These are phyloP conservation scores for Rhynchosporium agropyri DNA, from an alignment of 2,329 filamentous ascomycete species.

Conservation along the genomic window DNA sequence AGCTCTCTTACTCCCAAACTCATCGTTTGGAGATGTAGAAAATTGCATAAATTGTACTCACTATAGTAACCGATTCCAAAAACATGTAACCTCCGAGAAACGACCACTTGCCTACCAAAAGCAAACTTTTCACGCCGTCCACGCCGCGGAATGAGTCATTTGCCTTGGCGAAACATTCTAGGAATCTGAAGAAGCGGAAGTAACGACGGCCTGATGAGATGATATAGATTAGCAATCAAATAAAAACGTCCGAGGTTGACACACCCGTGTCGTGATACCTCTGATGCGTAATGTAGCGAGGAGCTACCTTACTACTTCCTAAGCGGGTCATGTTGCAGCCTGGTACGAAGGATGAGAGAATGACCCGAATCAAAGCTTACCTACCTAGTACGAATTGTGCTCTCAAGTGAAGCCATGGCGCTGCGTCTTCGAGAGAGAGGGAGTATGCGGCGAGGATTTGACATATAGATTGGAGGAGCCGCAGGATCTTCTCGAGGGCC, in stretches of 20 bases:
- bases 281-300: background rate
- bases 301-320: background rate
- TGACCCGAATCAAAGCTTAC: constrained; percentile 19
- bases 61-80: constrained; percentile 65
- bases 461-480: constrained; percentile 56
- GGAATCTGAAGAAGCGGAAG: constrained; percentile 69
- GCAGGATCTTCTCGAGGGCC: constrained; percentile 63
- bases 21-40: no score
- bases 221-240: background rate
- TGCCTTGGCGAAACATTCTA: constrained; percentile 59
- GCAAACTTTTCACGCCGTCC: background rate
- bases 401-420: constrained; percentile 45
- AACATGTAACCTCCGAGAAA: constrained; percentile 69
- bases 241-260: background rate
- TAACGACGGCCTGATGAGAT: constrained; percentile 56
- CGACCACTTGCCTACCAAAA: constrained; percentile 53
- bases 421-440: constrained; percentile 43
- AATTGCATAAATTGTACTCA: constrained; percentile 45
- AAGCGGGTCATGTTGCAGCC: background rate
- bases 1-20: background rate
- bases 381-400: constrained; percentile 49
- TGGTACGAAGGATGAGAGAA: background rate
- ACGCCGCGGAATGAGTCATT: constrained; percentile 46
- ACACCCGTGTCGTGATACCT: no score
- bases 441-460: constrained; percentile 53